Evolutionary conservation across 148 eudicot species (phyloP), one percentile per base, ranked within the genome.

Genomic region (Persicaria tinctoria): DNA sequence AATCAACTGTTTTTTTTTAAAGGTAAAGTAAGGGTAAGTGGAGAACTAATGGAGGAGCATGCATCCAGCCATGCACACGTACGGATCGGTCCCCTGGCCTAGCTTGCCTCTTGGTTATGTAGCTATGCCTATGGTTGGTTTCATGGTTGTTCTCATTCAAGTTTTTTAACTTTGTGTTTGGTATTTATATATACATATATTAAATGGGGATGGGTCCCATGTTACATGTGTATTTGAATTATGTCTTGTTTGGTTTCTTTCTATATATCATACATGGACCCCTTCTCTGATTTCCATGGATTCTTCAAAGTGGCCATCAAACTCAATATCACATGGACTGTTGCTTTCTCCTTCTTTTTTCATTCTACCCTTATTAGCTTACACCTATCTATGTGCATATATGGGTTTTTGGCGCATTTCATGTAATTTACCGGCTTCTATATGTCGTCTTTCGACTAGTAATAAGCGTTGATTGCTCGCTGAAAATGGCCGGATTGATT

Each of bases 61-160:
- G 59, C 59, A 60, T 20, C 66, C 66, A 60, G 12, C 66, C 41
- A 20, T 18, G 66, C 66, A 60, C 32, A 20, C 66, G 66, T 60
- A 60, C 66, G 66, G 38, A 60, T 38, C 23, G 66, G 66, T 60
- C 66, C 66, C 66, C 66, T 57, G 41, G 41, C 41, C 41, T 32
- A 32, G 41, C 41, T 32, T 32, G 41, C 41, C 38, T 32, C 41
- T 57, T 17, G 12, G 63, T 14, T 55, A 11, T 23, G 32, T 23
- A 56, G 12, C 20, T 23, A 20, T 20, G 23, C 23, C 23, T 20
- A 11, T 60, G 41, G 66, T 60, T 60, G 66, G 66, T 23, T 23
- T 60, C 13, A 8, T 20, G 9, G 66, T 60, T 20, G 66, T 20
- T 60, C 18, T 5, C 32, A 32, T 32, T 32, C 41, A 32, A 1